Conservation (phyloP, 148 eudicot genomes). For the Camellia lanceoleosa region DNA sequence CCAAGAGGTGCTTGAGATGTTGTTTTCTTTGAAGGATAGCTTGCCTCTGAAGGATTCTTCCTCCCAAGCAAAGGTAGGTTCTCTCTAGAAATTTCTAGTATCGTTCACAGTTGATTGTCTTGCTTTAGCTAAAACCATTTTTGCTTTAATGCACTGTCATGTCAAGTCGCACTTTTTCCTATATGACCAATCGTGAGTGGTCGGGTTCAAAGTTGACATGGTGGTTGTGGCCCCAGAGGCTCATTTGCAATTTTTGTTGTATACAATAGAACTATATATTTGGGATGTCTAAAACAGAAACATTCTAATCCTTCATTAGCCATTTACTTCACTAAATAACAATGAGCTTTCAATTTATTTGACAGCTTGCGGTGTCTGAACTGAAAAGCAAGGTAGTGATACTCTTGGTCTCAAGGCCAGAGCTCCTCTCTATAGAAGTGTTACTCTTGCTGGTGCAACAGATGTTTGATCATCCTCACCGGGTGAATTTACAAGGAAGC, state of each 20-base stretch:
- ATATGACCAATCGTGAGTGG: too few relatives aligned
- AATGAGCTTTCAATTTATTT: not conserved
- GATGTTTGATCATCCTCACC: conserved; percentile 37
- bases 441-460: conserved; percentile 52
- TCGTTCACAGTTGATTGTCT: not conserved
- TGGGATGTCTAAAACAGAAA: too few relatives aligned
- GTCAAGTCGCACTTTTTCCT: too few relatives aligned
- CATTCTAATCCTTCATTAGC: not conserved
- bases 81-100: not conserved
- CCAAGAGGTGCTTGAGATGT: conserved; percentile 45
- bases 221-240: too few relatives aligned
- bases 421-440: conserved; percentile 42
- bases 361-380: conserved; percentile 44
- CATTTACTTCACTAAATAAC: not conserved
- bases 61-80: conserved; percentile 39
- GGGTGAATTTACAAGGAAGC: conserved; percentile 16
- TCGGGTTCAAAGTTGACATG: too few relatives aligned
- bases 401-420: conserved; percentile 62
- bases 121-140: not conserved
- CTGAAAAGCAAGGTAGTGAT: conserved; percentile 58
- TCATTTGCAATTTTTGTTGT: too few relatives aligned
- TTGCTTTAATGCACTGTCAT: not conserved
- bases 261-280: too few relatives aligned
- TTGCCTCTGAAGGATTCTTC: conserved; percentile 47
- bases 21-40: conserved; percentile 45